A percentile compares a stretch with the other conserved stretches of the same genome.
These are phyloP conservation scores for Arthrobotrys entomopaga DNA, from an alignment of 2,329 filamentous ascomycete species.

Conservation along the genomic window DNA sequence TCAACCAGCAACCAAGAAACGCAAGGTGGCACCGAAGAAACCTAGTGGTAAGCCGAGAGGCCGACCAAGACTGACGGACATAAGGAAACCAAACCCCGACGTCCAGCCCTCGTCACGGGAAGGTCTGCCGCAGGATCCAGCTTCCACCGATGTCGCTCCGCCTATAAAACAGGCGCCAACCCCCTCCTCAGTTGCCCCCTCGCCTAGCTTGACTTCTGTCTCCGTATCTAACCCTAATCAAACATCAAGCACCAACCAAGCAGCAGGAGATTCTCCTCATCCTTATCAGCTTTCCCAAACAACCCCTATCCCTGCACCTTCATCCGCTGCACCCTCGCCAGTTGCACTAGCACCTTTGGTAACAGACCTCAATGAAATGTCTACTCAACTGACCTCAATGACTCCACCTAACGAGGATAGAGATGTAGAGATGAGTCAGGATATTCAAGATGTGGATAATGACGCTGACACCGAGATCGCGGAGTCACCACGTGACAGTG, in stretches of 20 bases:
- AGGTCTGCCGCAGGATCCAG: conserved; percentile 54
- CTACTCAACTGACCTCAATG: conserved; percentile 32
- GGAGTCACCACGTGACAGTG: conserved; percentile 51
- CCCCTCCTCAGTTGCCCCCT: conserved; percentile 52
- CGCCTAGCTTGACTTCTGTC: conserved; percentile 46
- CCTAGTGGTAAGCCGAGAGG: conserved; percentile 53
- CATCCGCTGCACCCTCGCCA: conserved; percentile 47
- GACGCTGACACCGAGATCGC: conserved; percentile 51
- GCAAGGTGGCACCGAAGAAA: conserved; percentile 46
- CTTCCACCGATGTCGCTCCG: conserved; percentile 26
- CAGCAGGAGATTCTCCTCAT: conserved; percentile 32
- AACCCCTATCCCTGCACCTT: conserved; percentile 41
- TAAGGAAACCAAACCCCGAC: conserved; percentile 51
- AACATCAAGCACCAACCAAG: conserved; percentile 24
- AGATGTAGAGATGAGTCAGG: conserved; percentile 46
- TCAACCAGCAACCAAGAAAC: conserved; percentile 48
- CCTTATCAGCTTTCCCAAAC: conserved; percentile 35
- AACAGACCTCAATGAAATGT: conserved; percentile 30
- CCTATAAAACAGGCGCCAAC: conserved; percentile 54
- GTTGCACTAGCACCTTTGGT: conserved; percentile 21
- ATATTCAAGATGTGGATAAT: conserved; percentile 22
- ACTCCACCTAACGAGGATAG: conserved; percentile 36
- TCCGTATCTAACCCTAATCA: conserved; percentile 45
- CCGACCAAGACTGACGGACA: conserved; percentile 47
- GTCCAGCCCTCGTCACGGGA: conserved; percentile 46